Percentiles rank a stretch among this genome's conserved stretches.
Conservation (phyloP, 257 asterid species). For the Solanum ossicruentum region DNA sequence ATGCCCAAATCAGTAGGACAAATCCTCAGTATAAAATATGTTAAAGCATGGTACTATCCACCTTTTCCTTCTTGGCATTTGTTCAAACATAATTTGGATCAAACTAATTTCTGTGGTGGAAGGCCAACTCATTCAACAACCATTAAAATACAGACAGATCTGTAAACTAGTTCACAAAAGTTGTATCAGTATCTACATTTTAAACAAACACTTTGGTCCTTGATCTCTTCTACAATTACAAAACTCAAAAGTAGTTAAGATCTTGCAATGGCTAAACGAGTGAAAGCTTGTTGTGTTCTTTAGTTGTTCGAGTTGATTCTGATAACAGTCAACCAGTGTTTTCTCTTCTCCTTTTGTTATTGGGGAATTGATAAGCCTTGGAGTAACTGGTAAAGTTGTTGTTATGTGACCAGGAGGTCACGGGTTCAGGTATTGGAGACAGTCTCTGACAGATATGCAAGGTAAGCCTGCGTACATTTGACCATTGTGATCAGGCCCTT, state of each 20-base stretch:
- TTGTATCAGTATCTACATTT: background rate
- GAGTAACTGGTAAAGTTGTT: too few species aligned
- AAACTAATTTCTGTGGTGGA: background rate
- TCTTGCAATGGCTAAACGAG: background rate
- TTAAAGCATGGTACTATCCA: background rate
- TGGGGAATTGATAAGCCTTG: background rate
- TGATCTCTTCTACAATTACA: background rate
- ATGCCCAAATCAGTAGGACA: background rate
- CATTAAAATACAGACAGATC: background rate
- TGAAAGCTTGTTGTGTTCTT: background rate
- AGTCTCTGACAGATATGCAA: too few species aligned
- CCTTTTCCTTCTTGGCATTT: background rate
- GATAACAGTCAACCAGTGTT: background rate
- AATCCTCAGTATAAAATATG: background rate
- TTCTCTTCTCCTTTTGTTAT: background rate
- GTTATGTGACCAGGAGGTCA: too few species aligned
- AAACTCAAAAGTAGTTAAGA: background rate
- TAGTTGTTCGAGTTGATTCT: background rate
- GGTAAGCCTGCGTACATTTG: too few species aligned
- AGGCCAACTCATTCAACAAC: background rate
- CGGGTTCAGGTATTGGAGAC: too few species aligned
- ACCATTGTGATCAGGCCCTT: too few species aligned
- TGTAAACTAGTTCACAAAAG: too few species aligned
- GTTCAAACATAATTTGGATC: background rate
- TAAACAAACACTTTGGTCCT: background rate